Evolutionary conservation across 2,329 filamentous ascomycete species (phyloP).

Genomic region (Microthyrium microscopicum): DNA sequence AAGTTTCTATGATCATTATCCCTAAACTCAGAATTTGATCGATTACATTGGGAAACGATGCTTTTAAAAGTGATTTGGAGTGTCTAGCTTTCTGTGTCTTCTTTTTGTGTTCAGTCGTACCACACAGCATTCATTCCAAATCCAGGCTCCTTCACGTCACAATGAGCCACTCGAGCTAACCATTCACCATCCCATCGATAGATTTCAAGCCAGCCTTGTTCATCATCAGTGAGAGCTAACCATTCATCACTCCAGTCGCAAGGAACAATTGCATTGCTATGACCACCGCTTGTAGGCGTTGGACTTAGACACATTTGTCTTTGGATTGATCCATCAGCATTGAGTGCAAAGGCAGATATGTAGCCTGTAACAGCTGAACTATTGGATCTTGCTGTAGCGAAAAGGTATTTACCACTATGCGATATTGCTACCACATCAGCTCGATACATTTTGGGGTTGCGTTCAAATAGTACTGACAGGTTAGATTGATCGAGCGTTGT

Average conservation of each 20-base stretch:
- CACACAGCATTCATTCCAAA: constrained; percentile 96
- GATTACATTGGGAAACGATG: no score
- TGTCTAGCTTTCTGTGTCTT: no score
- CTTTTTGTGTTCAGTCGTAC: constrained; percentile 67
- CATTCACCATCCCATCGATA: constrained; percentile 77
- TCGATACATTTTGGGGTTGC: constrained; percentile 52
- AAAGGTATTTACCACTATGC: constrained; percentile 55
- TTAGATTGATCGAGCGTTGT: no score
- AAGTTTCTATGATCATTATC: no score
- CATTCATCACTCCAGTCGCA: constrained; percentile 77
- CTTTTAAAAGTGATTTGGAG: no score
- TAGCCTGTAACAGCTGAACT: constrained; percentile 62
- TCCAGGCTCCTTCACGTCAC: constrained; percentile 68
- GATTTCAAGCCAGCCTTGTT: constrained; percentile 74
- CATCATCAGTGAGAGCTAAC: constrained; percentile 78
- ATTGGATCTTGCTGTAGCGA: constrained; percentile 71
- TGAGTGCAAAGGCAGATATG: constrained; percentile 62
- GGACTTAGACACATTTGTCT: constrained; percentile 65
- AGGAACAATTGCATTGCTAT: constrained; percentile 75
- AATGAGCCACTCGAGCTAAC: constrained; percentile 56
- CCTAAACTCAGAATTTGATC: no score
- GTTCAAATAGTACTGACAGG: constrained; percentile 18
- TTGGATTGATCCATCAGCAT: constrained; percentile 53
- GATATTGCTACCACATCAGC: constrained; percentile 69
- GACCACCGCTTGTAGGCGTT: constrained; percentile 72